Percentiles rank a stretch among this genome's conserved stretches.
phyloP scores from a whole-genome alignment of 1,284 basidiomycete genomes.

The Cryptococcus sp. region DNA sequence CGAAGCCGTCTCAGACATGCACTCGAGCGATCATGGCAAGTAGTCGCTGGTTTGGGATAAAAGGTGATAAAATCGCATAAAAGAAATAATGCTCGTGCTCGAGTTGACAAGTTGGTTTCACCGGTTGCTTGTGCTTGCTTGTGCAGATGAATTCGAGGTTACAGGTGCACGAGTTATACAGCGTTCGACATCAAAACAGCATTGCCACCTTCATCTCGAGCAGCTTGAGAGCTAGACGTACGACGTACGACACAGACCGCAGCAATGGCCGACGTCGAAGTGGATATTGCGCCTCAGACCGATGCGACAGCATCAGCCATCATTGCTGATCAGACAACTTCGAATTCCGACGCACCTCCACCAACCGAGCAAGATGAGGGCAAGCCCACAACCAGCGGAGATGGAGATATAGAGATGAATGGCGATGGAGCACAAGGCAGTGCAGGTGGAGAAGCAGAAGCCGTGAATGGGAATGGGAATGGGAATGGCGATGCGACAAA shows the following conservation, averaged over 20 bases:
- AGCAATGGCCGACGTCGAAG: slow-evolving; percentile 3
- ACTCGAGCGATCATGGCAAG: no score
- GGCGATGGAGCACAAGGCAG: slow-evolving; percentile 9
- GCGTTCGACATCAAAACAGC: no score
- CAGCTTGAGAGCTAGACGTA: no score
- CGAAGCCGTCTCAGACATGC: no score
- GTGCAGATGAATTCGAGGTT: no score
- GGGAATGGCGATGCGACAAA: not conserved
- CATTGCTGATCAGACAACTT: not conserved
- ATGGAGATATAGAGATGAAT: slow-evolving; percentile 12
- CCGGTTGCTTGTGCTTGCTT: not conserved
- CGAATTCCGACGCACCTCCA: not conserved
- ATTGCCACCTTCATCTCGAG: no score
- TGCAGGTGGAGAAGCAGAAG: not conserved
- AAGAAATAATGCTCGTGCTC: slow-evolving; percentile 5
- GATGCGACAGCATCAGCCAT: slow-evolving; percentile 6
- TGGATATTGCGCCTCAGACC: slow-evolving; percentile 1
- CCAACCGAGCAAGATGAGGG: not conserved
- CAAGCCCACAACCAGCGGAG: not conserved
- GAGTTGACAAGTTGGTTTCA: slow-evolving; percentile 6
- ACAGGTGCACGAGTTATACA: no score
- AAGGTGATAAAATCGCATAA: not conserved
- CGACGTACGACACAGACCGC: no score
- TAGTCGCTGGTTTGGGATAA: slow-evolving; percentile 2
- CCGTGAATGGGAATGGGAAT: not conserved